A percentile compares a stretch with the other conserved stretches of the same genome.
Evolutionary conservation across 768 basidiomycete species (phyloP).

Genomic region (Pleurotus tuber-regium): DNA sequence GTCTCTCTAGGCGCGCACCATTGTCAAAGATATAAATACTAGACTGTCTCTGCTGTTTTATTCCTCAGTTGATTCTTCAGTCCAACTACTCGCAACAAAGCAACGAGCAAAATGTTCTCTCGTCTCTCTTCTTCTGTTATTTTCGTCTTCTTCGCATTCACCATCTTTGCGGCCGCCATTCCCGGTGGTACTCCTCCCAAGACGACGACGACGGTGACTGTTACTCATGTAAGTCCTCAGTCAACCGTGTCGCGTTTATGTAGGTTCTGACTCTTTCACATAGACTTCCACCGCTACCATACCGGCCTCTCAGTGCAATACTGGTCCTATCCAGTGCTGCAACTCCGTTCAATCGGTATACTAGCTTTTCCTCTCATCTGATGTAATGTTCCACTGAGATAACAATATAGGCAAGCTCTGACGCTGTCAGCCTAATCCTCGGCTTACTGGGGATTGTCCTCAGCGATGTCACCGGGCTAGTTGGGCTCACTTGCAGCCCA

Average conservation of each 20-base stretch:
- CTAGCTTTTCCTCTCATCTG: not conserved
- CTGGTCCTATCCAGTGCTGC: conserved; percentile 3
- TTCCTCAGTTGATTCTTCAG: not conserved
- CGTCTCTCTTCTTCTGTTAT: not conserved
- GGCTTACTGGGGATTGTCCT: too few relatives aligned
- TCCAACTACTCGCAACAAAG: too few relatives aligned
- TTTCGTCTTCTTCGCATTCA: not conserved
- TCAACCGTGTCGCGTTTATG: too few relatives aligned
- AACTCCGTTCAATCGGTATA: not conserved
- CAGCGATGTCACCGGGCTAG: too few relatives aligned
- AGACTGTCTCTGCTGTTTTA: not conserved
- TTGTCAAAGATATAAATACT: not conserved
- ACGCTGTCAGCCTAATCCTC: too few relatives aligned
- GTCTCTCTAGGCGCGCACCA: too few relatives aligned
- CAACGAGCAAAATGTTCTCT: not conserved
- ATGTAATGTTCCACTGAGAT: not conserved
- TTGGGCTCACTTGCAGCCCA: too few relatives aligned
- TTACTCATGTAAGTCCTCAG: too few relatives aligned
- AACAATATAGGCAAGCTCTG: not conserved
- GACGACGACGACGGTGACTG: not conserved
- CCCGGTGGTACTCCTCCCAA: not conserved
- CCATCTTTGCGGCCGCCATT: not conserved
- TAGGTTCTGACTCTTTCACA: too few relatives aligned
- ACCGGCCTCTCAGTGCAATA: not conserved
- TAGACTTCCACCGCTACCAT: not conserved